Percentiles rank a stretch among this genome's conserved stretches.
These are phyloP conservation scores for Lactuca saligna DNA, from an alignment of 129 eudicot genomes.

Conservation along the genomic window DNA sequence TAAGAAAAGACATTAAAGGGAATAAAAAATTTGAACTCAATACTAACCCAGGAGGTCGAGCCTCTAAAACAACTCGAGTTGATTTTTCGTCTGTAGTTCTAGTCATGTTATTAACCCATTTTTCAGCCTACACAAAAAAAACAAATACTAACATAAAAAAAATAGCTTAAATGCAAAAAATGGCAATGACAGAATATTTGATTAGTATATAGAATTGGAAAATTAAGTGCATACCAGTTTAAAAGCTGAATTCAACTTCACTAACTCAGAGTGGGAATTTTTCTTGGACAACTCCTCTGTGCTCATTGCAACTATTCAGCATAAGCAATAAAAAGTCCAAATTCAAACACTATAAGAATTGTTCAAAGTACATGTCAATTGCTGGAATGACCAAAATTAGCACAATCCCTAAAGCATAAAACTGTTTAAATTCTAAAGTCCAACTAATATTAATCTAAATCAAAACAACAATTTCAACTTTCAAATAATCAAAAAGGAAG, in stretches of 20 bases:
- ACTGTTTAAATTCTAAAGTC: neutral
- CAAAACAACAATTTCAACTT: neutral
- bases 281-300: slow-evolving; percentile 44
- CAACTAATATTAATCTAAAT: neutral
- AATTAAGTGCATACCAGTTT: slow-evolving; percentile 48
- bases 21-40: neutral
- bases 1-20: neutral
- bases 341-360: neutral
- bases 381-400: neutral
- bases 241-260: slow-evolving; percentile 61
- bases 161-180: neutral
- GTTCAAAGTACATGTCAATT: neutral
- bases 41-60: slow-evolving; percentile 67
- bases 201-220: neutral
- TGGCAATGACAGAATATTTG: neutral
- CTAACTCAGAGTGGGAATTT: slow-evolving; percentile 45
- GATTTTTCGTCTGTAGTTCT: slow-evolving; percentile 43
- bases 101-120: slow-evolving; percentile 75
- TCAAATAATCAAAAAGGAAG: neutral
- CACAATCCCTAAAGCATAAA: neutral
- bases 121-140: slow-evolving; percentile 56
- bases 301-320: slow-evolving; percentile 43
- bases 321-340: slow-evolving; percentile 26
- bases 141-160: neutral
- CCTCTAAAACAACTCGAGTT: slow-evolving; percentile 52